phyloP scores from a whole-genome alignment of 345 rosid genomes.

The Linum lewisii region DNA sequence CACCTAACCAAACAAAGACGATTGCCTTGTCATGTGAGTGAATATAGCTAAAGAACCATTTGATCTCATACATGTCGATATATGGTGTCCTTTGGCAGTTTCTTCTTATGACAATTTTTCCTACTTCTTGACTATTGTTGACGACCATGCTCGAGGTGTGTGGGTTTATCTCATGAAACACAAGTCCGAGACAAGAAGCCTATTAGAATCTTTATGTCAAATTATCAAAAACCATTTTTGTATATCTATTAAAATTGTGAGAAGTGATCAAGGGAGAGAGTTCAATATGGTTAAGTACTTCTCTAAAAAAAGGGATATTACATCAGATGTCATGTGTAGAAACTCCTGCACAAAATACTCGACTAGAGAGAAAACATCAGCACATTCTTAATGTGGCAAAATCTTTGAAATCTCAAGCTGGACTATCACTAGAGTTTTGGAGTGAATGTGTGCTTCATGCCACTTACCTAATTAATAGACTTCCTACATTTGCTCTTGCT shows the following conservation, averaged over 20 bases:
- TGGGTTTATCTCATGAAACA: neutral
- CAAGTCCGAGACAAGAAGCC: neutral
- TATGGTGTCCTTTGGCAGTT: neutral
- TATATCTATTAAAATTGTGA: neutral
- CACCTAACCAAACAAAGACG: neutral
- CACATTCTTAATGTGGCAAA: neutral
- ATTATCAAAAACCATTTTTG: neutral
- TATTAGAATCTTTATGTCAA: neutral
- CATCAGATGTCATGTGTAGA: neutral
- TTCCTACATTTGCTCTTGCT: neutral
- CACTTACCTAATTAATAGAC: neutral
- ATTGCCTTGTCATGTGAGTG: neutral
- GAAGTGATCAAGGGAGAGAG: neutral
- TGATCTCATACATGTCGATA: neutral
- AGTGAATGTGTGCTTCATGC: neutral
- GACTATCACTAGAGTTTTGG: neutral
- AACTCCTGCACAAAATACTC: neutral
- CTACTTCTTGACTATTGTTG: neutral
- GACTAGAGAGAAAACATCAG: neutral
- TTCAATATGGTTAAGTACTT: neutral
- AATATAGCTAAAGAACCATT: neutral
- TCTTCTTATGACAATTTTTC: neutral
- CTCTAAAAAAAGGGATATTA: neutral
- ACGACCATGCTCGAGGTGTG: neutral
- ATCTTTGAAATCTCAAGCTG: neutral